These are phyloP conservation scores for Garcia nutans DNA, from an alignment of 345 rosid genomes.

Conservation along the genomic window DNA sequence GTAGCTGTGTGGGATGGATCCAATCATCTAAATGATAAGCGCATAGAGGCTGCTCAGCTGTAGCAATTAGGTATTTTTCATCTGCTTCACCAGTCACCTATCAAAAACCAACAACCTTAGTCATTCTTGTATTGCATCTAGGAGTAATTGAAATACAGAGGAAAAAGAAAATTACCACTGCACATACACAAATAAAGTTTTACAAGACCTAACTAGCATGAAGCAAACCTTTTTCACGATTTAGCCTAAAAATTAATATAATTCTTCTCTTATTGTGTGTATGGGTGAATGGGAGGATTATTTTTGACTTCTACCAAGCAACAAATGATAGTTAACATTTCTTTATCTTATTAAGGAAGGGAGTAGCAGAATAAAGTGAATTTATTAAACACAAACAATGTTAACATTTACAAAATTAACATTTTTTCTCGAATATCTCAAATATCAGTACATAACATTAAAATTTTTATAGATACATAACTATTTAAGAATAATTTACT, in stretches of 20 bases:
- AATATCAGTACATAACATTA: too few species aligned
- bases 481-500: too few species aligned
- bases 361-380: too few species aligned
- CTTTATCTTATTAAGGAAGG: too few species aligned
- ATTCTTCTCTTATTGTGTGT: too few species aligned
- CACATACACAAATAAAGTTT: background rate
- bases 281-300: too few species aligned
- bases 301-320: too few species aligned
- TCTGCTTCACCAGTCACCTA: slow-evolving; percentile 98
- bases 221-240: background rate
- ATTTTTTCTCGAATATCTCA: too few species aligned
- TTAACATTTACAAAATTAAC: too few species aligned
- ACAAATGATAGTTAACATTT: too few species aligned
- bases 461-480: too few species aligned
- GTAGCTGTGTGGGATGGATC: slow-evolving; percentile 85
- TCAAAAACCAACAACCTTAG: background rate
- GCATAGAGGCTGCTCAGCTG: slow-evolving; percentile 95
- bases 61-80: slow-evolving; percentile 91
- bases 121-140: background rate
- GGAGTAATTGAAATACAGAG: background rate
- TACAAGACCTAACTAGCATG: background rate
- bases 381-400: too few species aligned
- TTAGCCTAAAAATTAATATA: background rate
- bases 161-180: background rate
- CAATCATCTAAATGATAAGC: slow-evolving; percentile 89